Evolutionary conservation across 2,329 filamentous ascomycete species (phyloP).

Genomic region (Neurospora sp.): DNA sequence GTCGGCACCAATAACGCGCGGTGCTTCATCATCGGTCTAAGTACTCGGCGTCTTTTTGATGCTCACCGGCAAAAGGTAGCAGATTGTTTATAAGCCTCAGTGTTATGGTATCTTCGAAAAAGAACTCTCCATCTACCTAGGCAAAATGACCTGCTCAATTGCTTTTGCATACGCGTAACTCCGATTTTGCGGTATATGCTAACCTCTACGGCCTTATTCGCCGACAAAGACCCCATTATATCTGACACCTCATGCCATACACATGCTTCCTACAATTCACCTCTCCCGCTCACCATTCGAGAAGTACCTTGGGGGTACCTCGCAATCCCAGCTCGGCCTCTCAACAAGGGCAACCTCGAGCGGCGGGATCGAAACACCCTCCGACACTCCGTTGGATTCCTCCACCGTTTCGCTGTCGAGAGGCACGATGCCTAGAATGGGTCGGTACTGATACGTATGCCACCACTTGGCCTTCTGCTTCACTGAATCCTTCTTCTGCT

Average conservation of each 20-base stretch:
- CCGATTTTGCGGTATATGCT: neutral
- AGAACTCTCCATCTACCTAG: neutral
- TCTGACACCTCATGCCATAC: neutral
- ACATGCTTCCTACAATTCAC: slow-evolving; percentile 12
- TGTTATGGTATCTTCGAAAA: neutral
- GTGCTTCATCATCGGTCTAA: neutral
- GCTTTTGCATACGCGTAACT: neutral
- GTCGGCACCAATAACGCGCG: neutral
- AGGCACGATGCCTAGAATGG: slow-evolving; percentile 67
- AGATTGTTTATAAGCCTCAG: neutral
- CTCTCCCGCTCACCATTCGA: slow-evolving; percentile 45
- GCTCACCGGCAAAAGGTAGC: neutral
- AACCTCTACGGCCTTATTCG: neutral
- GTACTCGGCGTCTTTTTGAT: neutral
- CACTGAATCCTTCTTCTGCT: slow-evolving; percentile 26
- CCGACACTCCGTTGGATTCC: slow-evolving; percentile 15
- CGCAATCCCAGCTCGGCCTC: slow-evolving; percentile 73
- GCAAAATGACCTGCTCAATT: neutral
- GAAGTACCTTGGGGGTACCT: slow-evolving; percentile 63
- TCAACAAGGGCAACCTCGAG: slow-evolving; percentile 84
- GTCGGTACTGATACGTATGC: slow-evolving; percentile 87
- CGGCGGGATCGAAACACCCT: slow-evolving; percentile 17
- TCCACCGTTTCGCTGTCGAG: slow-evolving; percentile 26
- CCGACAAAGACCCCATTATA: neutral
- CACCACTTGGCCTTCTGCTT: slow-evolving; percentile 42